phyloP scores from a whole-genome alignment of 345 rosid species.

The Dovyalis caffra region DNA sequence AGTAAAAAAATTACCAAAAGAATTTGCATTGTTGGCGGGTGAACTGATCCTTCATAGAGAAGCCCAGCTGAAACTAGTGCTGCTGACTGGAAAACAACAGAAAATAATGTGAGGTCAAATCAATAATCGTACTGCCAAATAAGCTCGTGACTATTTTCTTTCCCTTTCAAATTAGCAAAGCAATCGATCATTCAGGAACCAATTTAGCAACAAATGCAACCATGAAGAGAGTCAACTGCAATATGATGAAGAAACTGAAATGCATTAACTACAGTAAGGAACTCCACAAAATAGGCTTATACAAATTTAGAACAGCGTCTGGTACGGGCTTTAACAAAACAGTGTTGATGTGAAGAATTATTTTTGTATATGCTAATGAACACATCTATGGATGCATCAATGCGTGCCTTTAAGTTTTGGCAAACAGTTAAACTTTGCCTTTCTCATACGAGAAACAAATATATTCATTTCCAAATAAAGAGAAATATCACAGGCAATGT shows the following conservation, averaged over 20 bases:
- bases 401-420: background rate
- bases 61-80: slow-evolving; percentile 90
- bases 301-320: background rate
- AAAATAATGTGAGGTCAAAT: slow-evolving; percentile 9
- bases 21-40: slow-evolving; percentile 79
- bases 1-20: slow-evolving; percentile 57
- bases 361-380: background rate
- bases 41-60: slow-evolving; percentile 94
- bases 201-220: background rate
- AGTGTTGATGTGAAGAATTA: background rate
- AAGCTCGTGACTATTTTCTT: background rate
- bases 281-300: background rate
- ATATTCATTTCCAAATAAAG: background rate
- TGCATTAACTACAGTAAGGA: background rate
- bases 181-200: background rate
- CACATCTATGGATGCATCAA: background rate
- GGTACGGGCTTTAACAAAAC: background rate
- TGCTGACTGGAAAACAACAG: slow-evolving; percentile 64
- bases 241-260: background rate
- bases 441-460: background rate
- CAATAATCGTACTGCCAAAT: background rate
- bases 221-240: background rate
- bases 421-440: background rate
- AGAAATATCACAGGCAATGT: background rate
- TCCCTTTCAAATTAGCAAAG: background rate